Percentiles rank a stretch among this genome's conserved stretches.
These are phyloP conservation scores for Diplodia sapinea DNA, from an alignment of 2,329 filamentous ascomycete genomes.

Conservation along the genomic window DNA sequence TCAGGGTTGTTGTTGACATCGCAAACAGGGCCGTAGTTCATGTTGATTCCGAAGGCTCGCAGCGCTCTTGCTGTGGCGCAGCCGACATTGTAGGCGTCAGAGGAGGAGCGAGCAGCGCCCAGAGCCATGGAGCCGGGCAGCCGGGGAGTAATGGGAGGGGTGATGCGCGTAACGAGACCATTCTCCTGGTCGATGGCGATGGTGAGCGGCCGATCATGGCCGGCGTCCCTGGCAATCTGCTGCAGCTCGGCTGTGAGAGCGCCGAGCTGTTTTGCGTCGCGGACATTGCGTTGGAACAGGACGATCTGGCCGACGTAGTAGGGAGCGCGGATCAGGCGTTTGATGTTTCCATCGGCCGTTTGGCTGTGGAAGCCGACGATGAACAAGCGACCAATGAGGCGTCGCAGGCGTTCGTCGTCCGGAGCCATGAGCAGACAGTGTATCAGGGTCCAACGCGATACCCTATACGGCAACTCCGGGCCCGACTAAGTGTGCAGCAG, in stretches of 20 bases:
- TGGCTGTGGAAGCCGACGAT: constrained; percentile 30
- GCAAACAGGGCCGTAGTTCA: constrained; percentile 30
- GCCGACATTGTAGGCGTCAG: constrained; percentile 8
- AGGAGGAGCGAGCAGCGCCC: constrained; percentile 1
- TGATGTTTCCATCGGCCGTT: constrained; percentile 25
- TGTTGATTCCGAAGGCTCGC: constrained; percentile 26
- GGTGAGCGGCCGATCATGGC: constrained; percentile 20
- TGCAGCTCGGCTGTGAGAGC: constrained; percentile 22
- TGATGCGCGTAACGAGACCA: constrained; percentile 28
- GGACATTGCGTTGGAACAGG: constrained; percentile 30
- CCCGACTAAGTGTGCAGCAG: background rate
- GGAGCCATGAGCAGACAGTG: background rate
- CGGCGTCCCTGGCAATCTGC: constrained; percentile 15
- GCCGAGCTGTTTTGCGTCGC: constrained; percentile 7
- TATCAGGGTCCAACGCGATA: background rate
- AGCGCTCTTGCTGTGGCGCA: constrained; percentile 1
- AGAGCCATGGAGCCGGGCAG: constrained; percentile 26
- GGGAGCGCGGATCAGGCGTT: constrained; percentile 24
- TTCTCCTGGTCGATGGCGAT: constrained; percentile 31
- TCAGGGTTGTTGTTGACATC: constrained; percentile 30
- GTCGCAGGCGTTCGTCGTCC: constrained; percentile 12
- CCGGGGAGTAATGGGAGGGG: constrained; percentile 19
- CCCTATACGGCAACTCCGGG: background rate
- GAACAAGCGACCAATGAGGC: constrained; percentile 21
- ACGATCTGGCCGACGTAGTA: constrained; percentile 29